phyloP scores from a whole-genome alignment of 768 basidiomycete species.

The Boletus coccyginus region DNA sequence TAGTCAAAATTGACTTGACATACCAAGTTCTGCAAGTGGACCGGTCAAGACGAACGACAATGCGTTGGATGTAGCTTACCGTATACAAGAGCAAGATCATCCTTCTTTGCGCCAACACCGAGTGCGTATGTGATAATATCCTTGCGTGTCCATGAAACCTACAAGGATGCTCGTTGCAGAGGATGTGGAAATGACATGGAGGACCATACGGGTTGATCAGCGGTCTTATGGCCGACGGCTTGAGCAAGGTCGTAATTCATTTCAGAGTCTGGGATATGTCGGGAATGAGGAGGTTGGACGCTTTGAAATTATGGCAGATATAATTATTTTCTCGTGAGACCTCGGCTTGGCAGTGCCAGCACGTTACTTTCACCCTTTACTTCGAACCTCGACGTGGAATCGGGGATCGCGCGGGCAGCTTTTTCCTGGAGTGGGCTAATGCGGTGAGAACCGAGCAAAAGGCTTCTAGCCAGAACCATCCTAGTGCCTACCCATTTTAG shows the following conservation, averaged over 20 bases:
- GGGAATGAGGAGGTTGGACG: too few relatives aligned
- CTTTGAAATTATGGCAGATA: too few relatives aligned
- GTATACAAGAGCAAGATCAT: slow-evolving; percentile 70
- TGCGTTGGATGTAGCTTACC: slow-evolving; percentile 40
- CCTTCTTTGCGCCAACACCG: slow-evolving; percentile 77
- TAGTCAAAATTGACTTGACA: background rate
- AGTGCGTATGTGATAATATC: slow-evolving; percentile 78
- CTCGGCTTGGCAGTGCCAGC: too few relatives aligned
- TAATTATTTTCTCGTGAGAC: too few relatives aligned
- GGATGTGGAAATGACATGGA: background rate
- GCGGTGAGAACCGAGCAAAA: too few relatives aligned
- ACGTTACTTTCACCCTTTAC: too few relatives aligned
- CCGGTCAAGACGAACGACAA: background rate
- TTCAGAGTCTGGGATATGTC: background rate
- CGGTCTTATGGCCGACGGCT: slow-evolving; percentile 58
- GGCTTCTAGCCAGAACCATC: too few relatives aligned
- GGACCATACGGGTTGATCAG: slow-evolving; percentile 51
- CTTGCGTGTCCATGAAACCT: slow-evolving; percentile 85
- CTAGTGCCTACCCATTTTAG: too few relatives aligned
- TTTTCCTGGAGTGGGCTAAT: too few relatives aligned
- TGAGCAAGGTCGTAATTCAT: slow-evolving; percentile 62
- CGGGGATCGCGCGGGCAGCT: too few relatives aligned
- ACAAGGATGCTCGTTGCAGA: background rate
- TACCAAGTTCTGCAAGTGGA: slow-evolving; percentile 48
- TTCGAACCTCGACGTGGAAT: too few relatives aligned